Conservation (phyloP, 2,329 filamentous ascomycete genomes). For the Aspergillus sp. region DNA sequence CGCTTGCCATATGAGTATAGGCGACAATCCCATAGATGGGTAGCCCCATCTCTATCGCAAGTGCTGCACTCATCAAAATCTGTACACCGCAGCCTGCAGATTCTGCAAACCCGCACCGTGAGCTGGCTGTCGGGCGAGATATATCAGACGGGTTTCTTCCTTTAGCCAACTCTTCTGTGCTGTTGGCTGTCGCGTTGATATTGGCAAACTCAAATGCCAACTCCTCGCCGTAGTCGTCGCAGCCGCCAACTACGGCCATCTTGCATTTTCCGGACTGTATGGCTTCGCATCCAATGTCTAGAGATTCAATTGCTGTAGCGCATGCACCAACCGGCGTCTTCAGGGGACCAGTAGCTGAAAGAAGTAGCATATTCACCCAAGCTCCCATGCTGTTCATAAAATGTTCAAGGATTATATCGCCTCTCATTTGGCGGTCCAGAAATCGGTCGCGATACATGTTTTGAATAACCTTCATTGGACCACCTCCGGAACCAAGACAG, state of each 20-base stretch:
- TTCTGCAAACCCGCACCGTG: constrained; percentile 95
- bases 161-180: constrained; percentile 87
- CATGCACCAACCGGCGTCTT: constrained; percentile 97
- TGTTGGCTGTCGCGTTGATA: constrained; percentile 98
- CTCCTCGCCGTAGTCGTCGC: constrained; percentile 97
- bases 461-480: constrained; percentile 81
- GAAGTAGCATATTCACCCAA: constrained; percentile 98
- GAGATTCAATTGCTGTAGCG: constrained; percentile 90
- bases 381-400: constrained; percentile 99
- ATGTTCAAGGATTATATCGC: constrained; percentile 92
- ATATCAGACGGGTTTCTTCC: constrained; percentile 91
- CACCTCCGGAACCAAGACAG: constrained; percentile 94
- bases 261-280: constrained; percentile 96
- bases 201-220: constrained; percentile 98
- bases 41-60: constrained; percentile 12
- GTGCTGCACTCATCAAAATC: constrained; percentile 6
- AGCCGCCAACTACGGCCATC: constrained; percentile 92
- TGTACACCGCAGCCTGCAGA: constrained; percentile 80
- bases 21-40: constrained; percentile 11
- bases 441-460: constrained; percentile 97
- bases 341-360: constrained; percentile 93
- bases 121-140: constrained; percentile 92
- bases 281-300: constrained; percentile 94
- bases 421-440: constrained; percentile 59
- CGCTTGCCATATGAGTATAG: constrained; percentile 58